These are phyloP conservation scores for Dioszegia crocea DNA, from an alignment of 768 basidiomycete genomes.

Conservation along the genomic window DNA sequence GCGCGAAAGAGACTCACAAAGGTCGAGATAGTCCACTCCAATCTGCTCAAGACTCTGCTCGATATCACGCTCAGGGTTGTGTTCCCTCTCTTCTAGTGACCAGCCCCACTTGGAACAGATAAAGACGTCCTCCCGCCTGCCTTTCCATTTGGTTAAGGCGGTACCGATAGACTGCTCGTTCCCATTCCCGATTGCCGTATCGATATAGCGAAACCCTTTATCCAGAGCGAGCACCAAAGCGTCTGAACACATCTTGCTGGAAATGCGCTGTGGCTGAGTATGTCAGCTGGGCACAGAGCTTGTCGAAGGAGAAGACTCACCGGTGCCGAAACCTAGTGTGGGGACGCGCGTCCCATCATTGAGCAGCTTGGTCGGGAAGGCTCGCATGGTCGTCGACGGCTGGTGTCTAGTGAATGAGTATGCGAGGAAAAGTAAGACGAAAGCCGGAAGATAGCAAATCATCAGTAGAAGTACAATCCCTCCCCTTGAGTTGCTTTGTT, in stretches of 20 bases:
- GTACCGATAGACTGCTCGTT: slow-evolving; percentile 47
- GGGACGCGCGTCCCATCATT: slow-evolving; percentile 31
- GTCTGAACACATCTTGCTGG: slow-evolving; percentile 14
- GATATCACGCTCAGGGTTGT: slow-evolving; percentile 47
- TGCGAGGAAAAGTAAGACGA: too few species aligned
- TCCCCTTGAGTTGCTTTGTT: too few species aligned
- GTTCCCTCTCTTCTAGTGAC: neutral
- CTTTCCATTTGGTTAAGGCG: slow-evolving; percentile 37
- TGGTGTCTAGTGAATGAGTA: neutral
- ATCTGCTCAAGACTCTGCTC: slow-evolving; percentile 53
- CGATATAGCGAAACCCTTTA: slow-evolving; percentile 42
- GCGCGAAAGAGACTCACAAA: slow-evolving; percentile 52
- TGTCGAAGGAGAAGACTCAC: neutral
- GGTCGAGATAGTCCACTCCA: slow-evolving; percentile 16
- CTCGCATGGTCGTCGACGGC: too few species aligned
- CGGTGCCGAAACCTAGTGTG: slow-evolving; percentile 28
- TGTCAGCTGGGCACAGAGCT: neutral
- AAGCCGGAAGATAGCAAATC: too few species aligned
- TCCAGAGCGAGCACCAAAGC: slow-evolving; percentile 28
- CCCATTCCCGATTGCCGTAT: slow-evolving; percentile 44
- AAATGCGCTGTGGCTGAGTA: slow-evolving; percentile 16
- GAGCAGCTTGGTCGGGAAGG: slow-evolving; percentile 1
- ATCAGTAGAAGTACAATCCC: too few species aligned
- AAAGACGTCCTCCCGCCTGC: slow-evolving; percentile 53
- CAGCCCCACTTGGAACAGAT: slow-evolving; percentile 53